Evolutionary conservation across 768 basidiomycete genomes (phyloP).

Genomic region (Arthromyces matolae): DNA sequence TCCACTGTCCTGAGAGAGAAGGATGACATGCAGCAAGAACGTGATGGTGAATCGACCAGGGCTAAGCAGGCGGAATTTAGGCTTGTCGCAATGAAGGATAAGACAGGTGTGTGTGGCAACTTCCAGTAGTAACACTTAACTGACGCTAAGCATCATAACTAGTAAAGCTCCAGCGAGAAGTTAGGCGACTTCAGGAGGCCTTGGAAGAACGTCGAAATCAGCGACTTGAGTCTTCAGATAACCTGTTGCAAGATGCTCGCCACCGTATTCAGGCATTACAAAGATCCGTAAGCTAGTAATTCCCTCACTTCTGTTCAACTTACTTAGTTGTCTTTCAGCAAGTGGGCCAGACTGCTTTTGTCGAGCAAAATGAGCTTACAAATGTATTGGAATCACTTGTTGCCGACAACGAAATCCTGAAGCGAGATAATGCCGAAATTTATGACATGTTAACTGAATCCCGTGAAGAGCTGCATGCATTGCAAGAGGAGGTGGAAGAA

Average conservation of each 20-base stretch:
- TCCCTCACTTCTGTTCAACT: constrained; percentile 8
- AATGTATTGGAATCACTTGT: constrained; percentile 81
- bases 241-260: constrained; percentile 62
- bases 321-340: constrained; percentile 29
- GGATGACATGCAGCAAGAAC: constrained; percentile 83
- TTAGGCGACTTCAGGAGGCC: constrained; percentile 58
- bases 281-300: constrained; percentile 37
- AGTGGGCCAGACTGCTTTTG: constrained; percentile 35
- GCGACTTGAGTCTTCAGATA: constrained; percentile 63
- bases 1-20: constrained; percentile 65
- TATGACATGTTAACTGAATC: constrained; percentile 70
- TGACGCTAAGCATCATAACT: constrained; percentile 1
- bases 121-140: neutral
- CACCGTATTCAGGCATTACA: constrained; percentile 59
- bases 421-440: constrained; percentile 78
- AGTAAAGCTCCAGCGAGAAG: constrained; percentile 72
- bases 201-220: constrained; percentile 58
- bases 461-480: constrained; percentile 65
- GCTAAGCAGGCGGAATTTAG: constrained; percentile 67
- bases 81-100: constrained; percentile 60
- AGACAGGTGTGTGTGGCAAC: constrained; percentile 45
- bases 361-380: constrained; percentile 58
- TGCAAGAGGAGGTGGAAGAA: constrained; percentile 78
- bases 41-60: constrained; percentile 64
- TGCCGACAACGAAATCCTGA: constrained; percentile 77